Conservation (phyloP, 495 filamentous ascomycete species). For the Melanomma pulvis-pyrius region DNA sequence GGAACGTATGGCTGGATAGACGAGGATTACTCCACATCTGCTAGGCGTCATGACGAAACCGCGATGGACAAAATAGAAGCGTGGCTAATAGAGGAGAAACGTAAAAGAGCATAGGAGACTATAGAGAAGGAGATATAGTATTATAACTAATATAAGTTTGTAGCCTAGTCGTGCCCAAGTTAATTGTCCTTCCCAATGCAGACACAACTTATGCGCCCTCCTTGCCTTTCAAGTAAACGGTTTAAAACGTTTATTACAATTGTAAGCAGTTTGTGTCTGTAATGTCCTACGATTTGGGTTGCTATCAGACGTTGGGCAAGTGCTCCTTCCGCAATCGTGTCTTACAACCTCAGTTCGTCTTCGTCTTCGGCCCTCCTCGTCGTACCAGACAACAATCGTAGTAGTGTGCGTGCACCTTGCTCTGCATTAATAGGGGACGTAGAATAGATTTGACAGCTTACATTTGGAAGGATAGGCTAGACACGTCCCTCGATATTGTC, state of each 20-base stretch:
- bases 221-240: not conserved
- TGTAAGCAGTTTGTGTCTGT: not conserved
- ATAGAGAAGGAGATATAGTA: not conserved
- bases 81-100: constrained; percentile 19
- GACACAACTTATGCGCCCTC: not conserved
- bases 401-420: constrained; percentile 12
- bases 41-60: constrained; percentile 16
- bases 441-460: no score
- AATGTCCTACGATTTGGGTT: constrained; percentile 24
- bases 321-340: constrained; percentile 19
- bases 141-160: not conserved
- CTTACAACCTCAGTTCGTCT: constrained; percentile 25
- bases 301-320: constrained; percentile 26
- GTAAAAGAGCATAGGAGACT: not conserved
- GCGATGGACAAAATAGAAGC: constrained; percentile 26
- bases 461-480: no score
- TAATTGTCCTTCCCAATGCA: not conserved
- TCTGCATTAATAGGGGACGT: no score
- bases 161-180: not conserved
- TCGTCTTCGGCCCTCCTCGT: constrained; percentile 28
- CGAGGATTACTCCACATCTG: constrained; percentile 19
- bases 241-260: not conserved
- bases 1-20: constrained; percentile 29
- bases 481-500: no score
- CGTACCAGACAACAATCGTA: constrained; percentile 24